Evolutionary conservation across 2,329 filamentous ascomycete genomes (phyloP).

Genomic region (Colletotrichum salicis): DNA sequence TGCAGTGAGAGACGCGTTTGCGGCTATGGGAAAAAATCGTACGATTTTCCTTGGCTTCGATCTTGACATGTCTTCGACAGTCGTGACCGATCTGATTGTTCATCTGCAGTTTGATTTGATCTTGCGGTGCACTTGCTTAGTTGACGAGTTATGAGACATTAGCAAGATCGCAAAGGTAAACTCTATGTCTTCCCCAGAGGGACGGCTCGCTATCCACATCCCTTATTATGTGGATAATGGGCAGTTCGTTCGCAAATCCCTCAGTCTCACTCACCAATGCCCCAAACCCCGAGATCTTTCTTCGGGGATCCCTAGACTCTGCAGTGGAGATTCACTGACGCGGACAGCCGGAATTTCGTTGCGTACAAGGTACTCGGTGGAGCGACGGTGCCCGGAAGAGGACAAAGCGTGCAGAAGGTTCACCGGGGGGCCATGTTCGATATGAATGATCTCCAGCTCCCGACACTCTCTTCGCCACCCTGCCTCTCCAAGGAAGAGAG

Average conservation of each 20-base stretch:
- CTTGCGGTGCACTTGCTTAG: background rate
- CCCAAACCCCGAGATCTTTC: background rate
- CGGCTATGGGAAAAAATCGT: background rate
- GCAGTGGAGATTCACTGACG: constrained; percentile 5
- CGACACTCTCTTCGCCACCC: background rate
- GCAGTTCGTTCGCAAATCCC: constrained; percentile 1
- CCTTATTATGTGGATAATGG: constrained; percentile 24
- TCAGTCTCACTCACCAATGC: background rate
- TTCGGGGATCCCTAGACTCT: constrained; percentile 4
- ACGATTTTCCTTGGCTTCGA: background rate
- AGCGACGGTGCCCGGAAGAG: constrained; percentile 6
- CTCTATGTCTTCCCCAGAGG: constrained; percentile 2
- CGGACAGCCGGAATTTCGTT: constrained; percentile 1
- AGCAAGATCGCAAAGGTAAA: constrained; percentile 12
- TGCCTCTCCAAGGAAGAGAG: background rate
- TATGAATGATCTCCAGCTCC: constrained; percentile 12
- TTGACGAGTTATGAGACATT: background rate
- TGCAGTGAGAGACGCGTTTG: background rate
- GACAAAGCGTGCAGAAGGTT: constrained; percentile 19
- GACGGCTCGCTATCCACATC: constrained; percentile 7
- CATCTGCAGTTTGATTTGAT: background rate
- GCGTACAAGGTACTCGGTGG: background rate
- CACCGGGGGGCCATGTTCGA: constrained; percentile 5
- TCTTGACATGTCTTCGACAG: background rate
- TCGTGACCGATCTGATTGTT: background rate